Conservation (phyloP, 176 grass and related monocot genomes). For the Puccinellia tenuiflora region DNA sequence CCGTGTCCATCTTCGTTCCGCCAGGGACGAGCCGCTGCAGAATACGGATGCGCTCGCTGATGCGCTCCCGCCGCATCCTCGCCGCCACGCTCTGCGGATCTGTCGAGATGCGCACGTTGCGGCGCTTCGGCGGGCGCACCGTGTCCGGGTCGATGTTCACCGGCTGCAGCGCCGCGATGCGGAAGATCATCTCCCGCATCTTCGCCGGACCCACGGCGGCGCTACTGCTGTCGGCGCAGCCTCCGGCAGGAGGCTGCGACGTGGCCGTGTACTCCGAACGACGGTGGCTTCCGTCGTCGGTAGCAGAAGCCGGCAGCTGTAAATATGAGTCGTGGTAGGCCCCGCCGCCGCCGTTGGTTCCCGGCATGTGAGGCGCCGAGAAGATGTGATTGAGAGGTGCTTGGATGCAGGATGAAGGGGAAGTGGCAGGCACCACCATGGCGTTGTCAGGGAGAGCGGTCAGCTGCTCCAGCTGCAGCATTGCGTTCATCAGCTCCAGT, state of each 20-base stretch:
- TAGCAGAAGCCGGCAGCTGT: background rate
- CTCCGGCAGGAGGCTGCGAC: background rate
- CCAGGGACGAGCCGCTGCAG: slow-evolving; percentile 89
- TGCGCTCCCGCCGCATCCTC: slow-evolving; percentile 83
- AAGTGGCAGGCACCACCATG: slow-evolving; percentile 20
- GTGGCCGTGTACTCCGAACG: slow-evolving; percentile 9
- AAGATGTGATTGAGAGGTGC: background rate
- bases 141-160: slow-evolving; percentile 81
- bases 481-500: slow-evolving; percentile 80
- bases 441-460: slow-evolving; percentile 7
- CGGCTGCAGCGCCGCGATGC: slow-evolving; percentile 87
- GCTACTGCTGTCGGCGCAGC: background rate
- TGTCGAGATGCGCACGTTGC: slow-evolving; percentile 83
- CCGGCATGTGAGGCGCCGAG: slow-evolving; percentile 25
- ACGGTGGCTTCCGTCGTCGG: slow-evolving; percentile 1
- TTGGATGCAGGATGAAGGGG: slow-evolving; percentile 30
- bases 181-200: slow-evolving; percentile 97
- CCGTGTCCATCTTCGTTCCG: slow-evolving; percentile 96
- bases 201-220: slow-evolving; percentile 17
- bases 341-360: background rate
- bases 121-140: slow-evolving; percentile 77
- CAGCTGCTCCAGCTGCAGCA: slow-evolving; percentile 76
- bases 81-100: slow-evolving; percentile 98
- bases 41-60: slow-evolving; percentile 95
- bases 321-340: background rate